Conservation (phyloP, 805 yeast species). For the Teunomyces cretensis region DNA sequence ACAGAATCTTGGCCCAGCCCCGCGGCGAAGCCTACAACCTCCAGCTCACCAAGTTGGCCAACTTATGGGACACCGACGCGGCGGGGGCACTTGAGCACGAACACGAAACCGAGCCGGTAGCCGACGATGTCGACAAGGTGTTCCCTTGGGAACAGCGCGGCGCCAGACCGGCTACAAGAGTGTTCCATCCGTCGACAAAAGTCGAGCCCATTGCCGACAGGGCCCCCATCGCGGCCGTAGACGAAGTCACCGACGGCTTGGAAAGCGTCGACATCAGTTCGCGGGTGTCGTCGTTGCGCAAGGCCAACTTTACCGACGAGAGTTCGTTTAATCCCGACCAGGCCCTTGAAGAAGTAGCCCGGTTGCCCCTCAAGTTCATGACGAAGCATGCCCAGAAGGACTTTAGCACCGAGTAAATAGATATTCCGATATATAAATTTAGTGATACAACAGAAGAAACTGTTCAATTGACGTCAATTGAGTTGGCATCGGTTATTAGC, state of each 20-base stretch:
- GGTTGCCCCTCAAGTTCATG: slow-evolving; percentile 25
- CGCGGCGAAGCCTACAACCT: slow-evolving; percentile 23
- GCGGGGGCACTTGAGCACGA: too few relatives aligned
- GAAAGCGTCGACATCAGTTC: slow-evolving; percentile 6
- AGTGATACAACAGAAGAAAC: too few relatives aligned
- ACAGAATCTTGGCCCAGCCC: slow-evolving; percentile 6
- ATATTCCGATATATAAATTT: too few relatives aligned
- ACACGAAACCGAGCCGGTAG: neutral
- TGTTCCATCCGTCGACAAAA: slow-evolving; percentile 14
- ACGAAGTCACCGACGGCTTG: slow-evolving; percentile 2
- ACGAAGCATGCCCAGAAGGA: slow-evolving; percentile 13
- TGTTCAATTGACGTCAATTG: too few relatives aligned
- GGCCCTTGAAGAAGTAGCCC: slow-evolving; percentile 26
- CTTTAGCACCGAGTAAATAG: neutral
- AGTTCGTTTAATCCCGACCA: slow-evolving; percentile 23
- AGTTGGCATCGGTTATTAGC: too few relatives aligned
- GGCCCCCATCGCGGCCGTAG: neutral
- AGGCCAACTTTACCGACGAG: slow-evolving; percentile 8
- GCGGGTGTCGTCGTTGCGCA: slow-evolving; percentile 1
- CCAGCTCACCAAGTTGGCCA: slow-evolving; percentile 17
- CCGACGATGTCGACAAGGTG: slow-evolving; percentile 6
- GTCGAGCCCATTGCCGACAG: neutral
- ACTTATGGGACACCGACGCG: slow-evolving; percentile 22
- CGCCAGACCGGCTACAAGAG: slow-evolving; percentile 23
- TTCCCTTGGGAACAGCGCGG: slow-evolving; percentile 33